A percentile compares a stretch with the other conserved stretches of the same genome.
Evolutionary conservation across 805 yeast genomes (phyloP).

Genomic region (Teunomyces funiuensis): DNA sequence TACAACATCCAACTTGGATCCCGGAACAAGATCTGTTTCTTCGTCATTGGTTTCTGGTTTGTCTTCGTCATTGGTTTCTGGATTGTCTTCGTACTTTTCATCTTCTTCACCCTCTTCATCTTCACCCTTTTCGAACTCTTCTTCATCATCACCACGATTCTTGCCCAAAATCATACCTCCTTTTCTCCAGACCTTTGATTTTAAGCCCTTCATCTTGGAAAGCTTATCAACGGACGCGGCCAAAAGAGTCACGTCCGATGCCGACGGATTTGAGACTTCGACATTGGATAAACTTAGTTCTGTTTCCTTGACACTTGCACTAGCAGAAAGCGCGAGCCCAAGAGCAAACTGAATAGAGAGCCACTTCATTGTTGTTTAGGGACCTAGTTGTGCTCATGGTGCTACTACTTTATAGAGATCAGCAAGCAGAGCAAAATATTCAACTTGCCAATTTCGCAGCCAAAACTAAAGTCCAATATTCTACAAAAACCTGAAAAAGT

Average conservation of each 20-base stretch:
- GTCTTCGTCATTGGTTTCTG: too few species aligned
- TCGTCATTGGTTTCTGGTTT: too few species aligned
- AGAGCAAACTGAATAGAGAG: background rate
- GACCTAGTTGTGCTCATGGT: background rate
- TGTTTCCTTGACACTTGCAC: background rate
- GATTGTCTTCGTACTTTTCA: background rate
- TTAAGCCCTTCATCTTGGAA: slow-evolving; percentile 4
- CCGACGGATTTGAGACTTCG: too few species aligned
- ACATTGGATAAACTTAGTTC: too few species aligned
- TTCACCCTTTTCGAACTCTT: slow-evolving; percentile 7
- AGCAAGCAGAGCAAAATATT: background rate
- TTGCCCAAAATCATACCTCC: background rate
- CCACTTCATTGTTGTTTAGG: background rate
- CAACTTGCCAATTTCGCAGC: background rate
- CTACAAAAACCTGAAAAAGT: background rate
- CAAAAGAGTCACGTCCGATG: background rate
- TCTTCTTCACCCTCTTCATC: slow-evolving; percentile 6
- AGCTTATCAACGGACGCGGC: background rate
- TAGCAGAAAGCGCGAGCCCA: background rate
- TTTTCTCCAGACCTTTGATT: background rate
- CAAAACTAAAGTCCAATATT: too few species aligned
- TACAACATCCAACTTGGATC: background rate
- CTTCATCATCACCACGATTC: slow-evolving; percentile 6
- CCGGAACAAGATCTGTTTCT: background rate
- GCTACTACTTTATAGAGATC: background rate